Percentiles rank a stretch among this genome's conserved stretches.
These are phyloP conservation scores for Sporothrix protearum DNA, from an alignment of 2,329 filamentous ascomycete genomes.

Conservation along the genomic window DNA sequence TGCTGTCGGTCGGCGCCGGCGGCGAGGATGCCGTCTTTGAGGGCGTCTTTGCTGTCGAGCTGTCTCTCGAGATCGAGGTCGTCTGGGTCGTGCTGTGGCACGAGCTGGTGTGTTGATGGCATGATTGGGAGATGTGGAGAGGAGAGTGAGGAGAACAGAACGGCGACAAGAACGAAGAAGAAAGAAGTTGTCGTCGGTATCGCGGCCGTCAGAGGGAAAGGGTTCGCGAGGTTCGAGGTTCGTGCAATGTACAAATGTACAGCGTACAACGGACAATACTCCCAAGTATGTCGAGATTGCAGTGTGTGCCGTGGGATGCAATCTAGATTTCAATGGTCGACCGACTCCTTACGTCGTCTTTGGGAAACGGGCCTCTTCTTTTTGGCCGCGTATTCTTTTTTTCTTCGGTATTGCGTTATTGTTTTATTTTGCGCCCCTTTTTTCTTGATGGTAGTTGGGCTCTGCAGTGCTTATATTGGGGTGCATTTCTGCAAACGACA, in stretches of 20 bases:
- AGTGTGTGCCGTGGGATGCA: background rate
- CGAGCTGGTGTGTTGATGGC: constrained; percentile 19
- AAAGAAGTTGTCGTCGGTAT: background rate
- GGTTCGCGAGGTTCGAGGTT: background rate
- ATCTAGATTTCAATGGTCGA: background rate
- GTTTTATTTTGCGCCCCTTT: background rate
- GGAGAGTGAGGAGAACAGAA: too few relatives aligned
- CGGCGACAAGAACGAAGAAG: too few relatives aligned
- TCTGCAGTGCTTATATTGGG: background rate
- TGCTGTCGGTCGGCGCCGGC: background rate
- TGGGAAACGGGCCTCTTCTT: background rate
- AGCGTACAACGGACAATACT: background rate
- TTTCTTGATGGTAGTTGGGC: background rate
- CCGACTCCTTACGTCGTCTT: background rate
- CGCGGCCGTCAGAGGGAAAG: background rate
- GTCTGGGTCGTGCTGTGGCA: constrained; percentile 23
- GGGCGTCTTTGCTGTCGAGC: constrained; percentile 8
- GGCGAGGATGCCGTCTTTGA: background rate
- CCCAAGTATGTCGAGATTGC: background rate
- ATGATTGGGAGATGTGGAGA: background rate
- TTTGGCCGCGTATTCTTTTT: background rate
- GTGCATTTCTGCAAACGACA: background rate
- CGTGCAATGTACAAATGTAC: too few relatives aligned
- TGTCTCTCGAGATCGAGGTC: constrained; percentile 10
- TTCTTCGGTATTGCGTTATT: too few relatives aligned